Conservation (phyloP, 2,329 filamentous ascomycete genomes). For the Aspergillus sp. region DNA sequence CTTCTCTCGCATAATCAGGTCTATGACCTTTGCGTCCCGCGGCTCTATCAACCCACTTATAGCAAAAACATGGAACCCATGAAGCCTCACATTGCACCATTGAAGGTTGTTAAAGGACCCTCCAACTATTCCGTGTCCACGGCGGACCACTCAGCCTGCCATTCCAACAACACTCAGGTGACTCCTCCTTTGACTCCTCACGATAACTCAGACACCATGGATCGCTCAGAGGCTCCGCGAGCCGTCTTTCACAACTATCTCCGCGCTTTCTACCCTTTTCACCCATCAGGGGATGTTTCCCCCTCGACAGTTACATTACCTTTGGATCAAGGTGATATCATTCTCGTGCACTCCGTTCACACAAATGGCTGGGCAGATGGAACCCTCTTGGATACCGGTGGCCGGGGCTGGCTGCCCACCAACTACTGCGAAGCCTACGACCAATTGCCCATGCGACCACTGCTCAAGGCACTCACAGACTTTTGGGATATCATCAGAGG, state of each 20-base stretch:
- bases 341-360: constrained; percentile 93
- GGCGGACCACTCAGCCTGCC: constrained; percentile 4
- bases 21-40: constrained; percentile 22
- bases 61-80: constrained; percentile 27
- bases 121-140: constrained; percentile 16
- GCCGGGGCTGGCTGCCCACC: constrained; percentile 90
- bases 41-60: constrained; percentile 1
- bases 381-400: constrained; percentile 78
- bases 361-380: constrained; percentile 98
- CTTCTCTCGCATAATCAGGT: constrained; percentile 24
- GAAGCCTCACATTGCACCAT: constrained; percentile 32
- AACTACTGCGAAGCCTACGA: constrained; percentile 98
- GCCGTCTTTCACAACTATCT: constrained; percentile 90
- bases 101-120: constrained; percentile 34
- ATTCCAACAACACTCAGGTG: constrained; percentile 48
- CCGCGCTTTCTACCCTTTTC: constrained; percentile 88
- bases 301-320: constrained; percentile 84
- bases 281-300: constrained; percentile 70
- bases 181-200: constrained; percentile 74
- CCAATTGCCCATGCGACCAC: constrained; percentile 75
- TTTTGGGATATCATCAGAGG: constrained; percentile 88
- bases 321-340: constrained; percentile 83
- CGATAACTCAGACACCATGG: constrained; percentile 47
- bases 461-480: constrained; percentile 80
- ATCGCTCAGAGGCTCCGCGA: constrained; percentile 43